Evolutionary conservation across 2,329 filamentous ascomycete species (phyloP), one percentile per base, ranked within the genome.

Genomic region (Aspergillus proliferans): DNA sequence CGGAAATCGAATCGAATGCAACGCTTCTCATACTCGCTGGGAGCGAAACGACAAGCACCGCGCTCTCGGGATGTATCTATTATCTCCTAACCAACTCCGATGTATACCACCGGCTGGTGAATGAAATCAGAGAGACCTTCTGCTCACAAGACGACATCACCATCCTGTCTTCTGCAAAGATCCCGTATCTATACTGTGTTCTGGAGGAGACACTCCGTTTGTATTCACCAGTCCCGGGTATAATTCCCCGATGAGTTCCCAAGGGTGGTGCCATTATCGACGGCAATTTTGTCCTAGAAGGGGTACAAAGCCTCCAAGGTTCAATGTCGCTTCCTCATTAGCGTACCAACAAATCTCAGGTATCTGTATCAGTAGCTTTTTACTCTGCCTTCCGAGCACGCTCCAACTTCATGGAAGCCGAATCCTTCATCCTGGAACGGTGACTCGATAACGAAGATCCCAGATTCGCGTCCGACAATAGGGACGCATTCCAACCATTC

Each of bases 21-120:
- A 51, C 54, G 2, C 24, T 71, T 0, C 62, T 75, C 33, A 72
- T 75, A 54, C 46, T 71, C 6, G 74, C 72, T 2, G 74, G 73
- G 1, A 70, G 68, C 18, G 73, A 77, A 47, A 76, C 74, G 0
- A 71, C 71, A 0, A 73, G 73, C 0, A 73, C 67, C 0, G 45
- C 70, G 6, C 56, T 76, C 1, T 65, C 62, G 6, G 73, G 70
- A 4, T 44, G 68, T 7, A 70, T 66, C 0, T 75, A 62, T 12
- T 57, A 57, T 41, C 58, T 73, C 0, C 52, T 71, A 6, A 59
- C 52, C 22, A 62, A 69, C 22, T 55, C 59, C 0, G 14, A 21
- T 0, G 46, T 22, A 2, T 50, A 53, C 26, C 30, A 43, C 8
- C 57, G 46, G 28, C 33, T 61, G 4, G 24, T 51, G 1, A 12